Evolutionary conservation across 2,329 filamentous ascomycete species (phyloP).

Genomic region (Dactylellina drechsleri): DNA sequence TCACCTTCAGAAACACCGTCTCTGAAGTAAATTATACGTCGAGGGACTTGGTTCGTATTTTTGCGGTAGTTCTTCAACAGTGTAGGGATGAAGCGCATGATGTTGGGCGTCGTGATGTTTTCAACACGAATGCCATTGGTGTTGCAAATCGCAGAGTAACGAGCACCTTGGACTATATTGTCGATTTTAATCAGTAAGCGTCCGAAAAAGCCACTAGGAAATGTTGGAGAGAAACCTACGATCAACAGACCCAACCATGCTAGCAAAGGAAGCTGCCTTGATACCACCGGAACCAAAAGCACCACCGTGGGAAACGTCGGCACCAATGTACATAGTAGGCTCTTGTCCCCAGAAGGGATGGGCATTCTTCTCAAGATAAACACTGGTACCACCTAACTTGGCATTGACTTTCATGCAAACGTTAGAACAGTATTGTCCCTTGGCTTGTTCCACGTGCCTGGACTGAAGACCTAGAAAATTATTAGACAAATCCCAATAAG

Average conservation of each 20-base stretch:
- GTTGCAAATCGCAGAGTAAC: constrained; percentile 81
- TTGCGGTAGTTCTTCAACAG: constrained; percentile 65
- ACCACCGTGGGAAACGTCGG: constrained; percentile 86
- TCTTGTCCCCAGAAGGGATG: constrained; percentile 63
- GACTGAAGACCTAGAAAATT: constrained; percentile 72
- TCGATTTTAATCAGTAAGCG: constrained; percentile 64
- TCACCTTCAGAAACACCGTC: constrained; percentile 92
- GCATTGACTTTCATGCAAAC: constrained; percentile 97
- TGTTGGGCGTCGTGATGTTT: constrained; percentile 76
- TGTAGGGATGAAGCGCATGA: constrained; percentile 72
- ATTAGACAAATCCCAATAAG: background rate
- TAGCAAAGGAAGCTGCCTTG: constrained; percentile 76
- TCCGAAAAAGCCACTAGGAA: too few species aligned
- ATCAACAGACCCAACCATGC: constrained; percentile 67
- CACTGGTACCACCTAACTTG: constrained; percentile 87
- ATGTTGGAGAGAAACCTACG: constrained; percentile 44
- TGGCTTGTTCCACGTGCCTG: constrained; percentile 74
- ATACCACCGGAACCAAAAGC: constrained; percentile 69
- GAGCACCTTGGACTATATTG: constrained; percentile 75
- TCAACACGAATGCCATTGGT: constrained; percentile 86
- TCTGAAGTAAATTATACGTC: constrained; percentile 89
- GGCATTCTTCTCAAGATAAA: constrained; percentile 61
- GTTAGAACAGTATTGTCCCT: constrained; percentile 89
- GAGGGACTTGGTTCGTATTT: constrained; percentile 73
- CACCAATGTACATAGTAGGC: constrained; percentile 85